phyloP scores from a whole-genome alignment of 2,329 filamentous ascomycete species.

The Coniochaeta ligniaria region DNA sequence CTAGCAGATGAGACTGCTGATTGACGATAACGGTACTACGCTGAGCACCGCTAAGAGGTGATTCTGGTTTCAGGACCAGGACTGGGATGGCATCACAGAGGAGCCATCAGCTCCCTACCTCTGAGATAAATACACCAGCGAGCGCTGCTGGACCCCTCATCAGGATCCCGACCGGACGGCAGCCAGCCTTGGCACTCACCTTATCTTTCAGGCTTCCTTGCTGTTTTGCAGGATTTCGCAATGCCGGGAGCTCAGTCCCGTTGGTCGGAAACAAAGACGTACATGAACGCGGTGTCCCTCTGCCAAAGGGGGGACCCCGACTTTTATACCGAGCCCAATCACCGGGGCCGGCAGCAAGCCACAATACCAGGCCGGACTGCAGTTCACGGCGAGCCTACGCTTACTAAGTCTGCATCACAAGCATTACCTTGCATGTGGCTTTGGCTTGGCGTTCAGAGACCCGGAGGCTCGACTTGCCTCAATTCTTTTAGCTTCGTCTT shows the following conservation, averaged over 20 bases:
- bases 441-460: not conserved
- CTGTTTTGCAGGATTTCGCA: not conserved
- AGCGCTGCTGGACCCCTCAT: not conserved
- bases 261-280: not conserved
- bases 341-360: not conserved
- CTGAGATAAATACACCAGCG: not conserved
- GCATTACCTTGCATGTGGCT: not conserved
- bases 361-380: not conserved
- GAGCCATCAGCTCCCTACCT: not conserved
- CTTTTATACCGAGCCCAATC: not conserved
- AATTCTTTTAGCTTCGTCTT: not conserved
- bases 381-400: not conserved
- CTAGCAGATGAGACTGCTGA: not conserved
- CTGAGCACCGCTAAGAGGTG: not conserved
- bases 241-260: not conserved
- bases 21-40: not conserved
- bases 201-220: not conserved
- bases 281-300: not conserved
- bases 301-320: not conserved
- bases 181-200: not conserved
- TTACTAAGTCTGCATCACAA: not conserved
- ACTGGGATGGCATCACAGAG: not conserved
- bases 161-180: not conserved
- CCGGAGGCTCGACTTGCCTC: not conserved
- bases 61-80: not conserved